These are phyloP conservation scores for Corinectria fuckeliana DNA, from an alignment of 2,329 filamentous ascomycete genomes.

Conservation along the genomic window DNA sequence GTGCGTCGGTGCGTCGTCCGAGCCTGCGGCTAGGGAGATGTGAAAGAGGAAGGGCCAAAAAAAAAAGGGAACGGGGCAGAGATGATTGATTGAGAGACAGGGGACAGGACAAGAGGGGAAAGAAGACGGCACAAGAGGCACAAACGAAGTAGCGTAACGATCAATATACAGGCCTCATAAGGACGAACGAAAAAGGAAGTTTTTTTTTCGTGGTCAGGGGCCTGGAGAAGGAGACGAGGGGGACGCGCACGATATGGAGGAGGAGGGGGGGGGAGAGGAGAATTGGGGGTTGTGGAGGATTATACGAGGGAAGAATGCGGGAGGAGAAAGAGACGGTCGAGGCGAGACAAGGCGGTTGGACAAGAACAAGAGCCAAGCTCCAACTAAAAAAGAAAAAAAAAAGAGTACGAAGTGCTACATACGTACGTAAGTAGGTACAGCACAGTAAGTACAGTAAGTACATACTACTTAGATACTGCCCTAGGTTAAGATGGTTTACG, in stretches of 20 bases:
- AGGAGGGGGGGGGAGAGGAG: conserved; percentile 33
- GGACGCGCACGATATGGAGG: conserved; percentile 34
- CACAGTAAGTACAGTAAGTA: background rate
- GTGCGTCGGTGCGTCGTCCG: conserved; percentile 41
- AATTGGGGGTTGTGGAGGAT: conserved; percentile 33
- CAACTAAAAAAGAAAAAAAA: no score
- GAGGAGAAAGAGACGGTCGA: conserved; percentile 24
- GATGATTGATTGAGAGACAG: conserved; percentile 12
- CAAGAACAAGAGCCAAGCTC: background rate
- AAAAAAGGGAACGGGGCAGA: conserved; percentile 26
- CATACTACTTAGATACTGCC: no score
- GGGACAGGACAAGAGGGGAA: conserved; percentile 20
- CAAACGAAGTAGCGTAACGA: conserved; percentile 41
- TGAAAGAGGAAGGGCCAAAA: conserved; percentile 30
- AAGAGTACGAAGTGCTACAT: background rate
- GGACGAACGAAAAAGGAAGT: conserved; percentile 31
- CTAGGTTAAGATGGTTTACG: no score
- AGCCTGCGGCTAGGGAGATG: conserved; percentile 35
- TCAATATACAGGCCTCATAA: conserved; percentile 49
- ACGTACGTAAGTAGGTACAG: background rate
- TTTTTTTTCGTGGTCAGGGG: conserved; percentile 26
- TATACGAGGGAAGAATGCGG: conserved; percentile 29
- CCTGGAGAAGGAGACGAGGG: conserved; percentile 40
- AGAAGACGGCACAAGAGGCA: conserved; percentile 34
- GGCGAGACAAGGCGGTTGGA: conserved; percentile 19